Conservation (phyloP, 192 early-diverging fungal species). For the Paraglomus brasilianum region DNA sequence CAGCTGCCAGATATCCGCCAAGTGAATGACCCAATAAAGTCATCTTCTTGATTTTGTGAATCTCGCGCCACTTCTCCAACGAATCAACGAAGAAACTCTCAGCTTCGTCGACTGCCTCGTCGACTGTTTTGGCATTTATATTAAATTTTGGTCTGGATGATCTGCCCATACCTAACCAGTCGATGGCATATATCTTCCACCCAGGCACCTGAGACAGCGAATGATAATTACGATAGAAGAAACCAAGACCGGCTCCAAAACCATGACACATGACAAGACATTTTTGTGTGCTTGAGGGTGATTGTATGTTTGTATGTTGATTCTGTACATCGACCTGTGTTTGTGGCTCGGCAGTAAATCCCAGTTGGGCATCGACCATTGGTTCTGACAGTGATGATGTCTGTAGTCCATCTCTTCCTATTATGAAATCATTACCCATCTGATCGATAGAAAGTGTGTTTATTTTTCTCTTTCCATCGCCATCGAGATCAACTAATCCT, state of each 20-base stretch:
- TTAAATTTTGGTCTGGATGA: slow-evolving; percentile 73
- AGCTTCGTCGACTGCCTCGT: slow-evolving; percentile 55
- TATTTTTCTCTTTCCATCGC: slow-evolving; percentile 46
- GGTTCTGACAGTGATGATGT: slow-evolving; percentile 23
- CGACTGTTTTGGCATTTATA: slow-evolving; percentile 43
- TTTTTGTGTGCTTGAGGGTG: not conserved
- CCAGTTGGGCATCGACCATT: slow-evolving; percentile 36
- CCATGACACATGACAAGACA: slow-evolving; percentile 73
- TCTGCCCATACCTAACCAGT: slow-evolving; percentile 97
- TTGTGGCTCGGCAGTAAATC: slow-evolving; percentile 39
- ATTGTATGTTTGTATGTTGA: not conserved
- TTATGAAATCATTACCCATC: slow-evolving; percentile 31
- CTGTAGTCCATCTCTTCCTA: slow-evolving; percentile 12
- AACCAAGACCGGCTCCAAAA: slow-evolving; percentile 77
- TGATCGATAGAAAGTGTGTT: slow-evolving; percentile 64
- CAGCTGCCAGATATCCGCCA: slow-evolving; percentile 82
- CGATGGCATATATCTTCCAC: slow-evolving; percentile 66
- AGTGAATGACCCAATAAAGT: slow-evolving; percentile 82
- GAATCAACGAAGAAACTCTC: slow-evolving; percentile 89
- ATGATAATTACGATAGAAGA: slow-evolving; percentile 65
- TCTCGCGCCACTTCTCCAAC: slow-evolving; percentile 83
- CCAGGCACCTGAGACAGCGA: slow-evolving; percentile 51
- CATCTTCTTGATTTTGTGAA: slow-evolving; percentile 79
- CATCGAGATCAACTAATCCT: slow-evolving; percentile 54
- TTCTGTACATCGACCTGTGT: slow-evolving; percentile 35